A percentile compares a stretch with the other conserved stretches of the same genome.
These are phyloP conservation scores for Tolypocladium nubicola DNA, from an alignment of 2,329 filamentous ascomycete species.

Conservation along the genomic window DNA sequence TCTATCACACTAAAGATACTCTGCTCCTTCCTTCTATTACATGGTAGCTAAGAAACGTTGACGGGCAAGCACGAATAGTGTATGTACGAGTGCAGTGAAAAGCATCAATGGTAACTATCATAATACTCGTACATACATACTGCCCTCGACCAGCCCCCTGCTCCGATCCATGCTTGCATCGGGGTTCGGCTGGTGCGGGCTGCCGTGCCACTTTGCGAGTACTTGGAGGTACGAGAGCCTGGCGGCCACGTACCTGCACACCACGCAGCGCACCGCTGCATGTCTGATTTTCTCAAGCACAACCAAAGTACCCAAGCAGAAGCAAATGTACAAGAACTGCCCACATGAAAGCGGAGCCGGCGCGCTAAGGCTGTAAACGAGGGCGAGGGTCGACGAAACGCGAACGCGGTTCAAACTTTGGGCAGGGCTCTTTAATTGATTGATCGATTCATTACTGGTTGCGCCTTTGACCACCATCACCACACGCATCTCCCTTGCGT, in stretches of 20 bases:
- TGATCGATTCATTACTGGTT: not conserved
- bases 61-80: no score
- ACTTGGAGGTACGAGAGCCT: not conserved
- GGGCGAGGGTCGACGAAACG: constrained; percentile 10
- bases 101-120: no score
- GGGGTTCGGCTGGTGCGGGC: not conserved
- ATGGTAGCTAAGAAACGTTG: no score
- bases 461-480: not conserved
- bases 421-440: constrained; percentile 11
- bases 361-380: constrained; percentile 4
- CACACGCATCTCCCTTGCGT: not conserved
- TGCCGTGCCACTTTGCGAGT: not conserved
- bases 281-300: not conserved
- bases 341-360: not conserved
- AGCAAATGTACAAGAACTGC: not conserved
- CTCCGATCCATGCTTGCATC: not conserved
- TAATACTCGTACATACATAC: no score
- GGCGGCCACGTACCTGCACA: not conserved
- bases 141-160: not conserved
- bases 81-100: no score
- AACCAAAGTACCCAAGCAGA: not conserved
- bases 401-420: constrained; percentile 20
- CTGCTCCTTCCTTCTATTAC: no score
- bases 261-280: not conserved
- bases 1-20: no score